Evolutionary conservation across 306 rosid genomes (phyloP).

Genomic region (Trifolium fragiferum): DNA sequence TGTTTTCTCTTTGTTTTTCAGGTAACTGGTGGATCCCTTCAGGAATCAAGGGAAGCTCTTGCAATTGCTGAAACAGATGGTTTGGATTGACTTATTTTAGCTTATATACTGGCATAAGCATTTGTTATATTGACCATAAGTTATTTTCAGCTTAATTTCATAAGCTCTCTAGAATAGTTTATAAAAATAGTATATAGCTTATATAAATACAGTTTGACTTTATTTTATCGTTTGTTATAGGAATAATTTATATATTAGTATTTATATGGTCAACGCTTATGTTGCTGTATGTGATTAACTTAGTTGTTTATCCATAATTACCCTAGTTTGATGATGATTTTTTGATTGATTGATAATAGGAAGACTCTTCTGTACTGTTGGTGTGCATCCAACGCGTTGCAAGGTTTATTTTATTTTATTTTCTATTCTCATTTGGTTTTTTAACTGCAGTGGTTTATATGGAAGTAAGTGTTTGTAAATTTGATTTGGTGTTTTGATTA

Average conservation of each 20-base stretch:
- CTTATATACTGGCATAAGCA: not conserved
- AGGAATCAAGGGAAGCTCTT: constrained; percentile 91
- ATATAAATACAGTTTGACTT: not conserved
- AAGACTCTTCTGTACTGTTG: constrained; percentile 91
- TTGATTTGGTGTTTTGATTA: constrained; percentile 41
- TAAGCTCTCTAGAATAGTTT: not conserved
- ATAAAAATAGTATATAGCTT: not conserved
- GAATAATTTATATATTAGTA: not conserved
- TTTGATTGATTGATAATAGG: constrained; percentile 50
- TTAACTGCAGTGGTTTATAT: constrained; percentile 27
- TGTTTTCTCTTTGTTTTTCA: constrained; percentile 43
- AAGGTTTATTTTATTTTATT: constrained; percentile 65
- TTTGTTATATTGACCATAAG: not conserved
- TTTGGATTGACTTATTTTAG: constrained; percentile 18
- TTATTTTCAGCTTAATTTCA: not conserved
- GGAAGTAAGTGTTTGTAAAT: constrained; percentile 42
- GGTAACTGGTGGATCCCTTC: constrained; percentile 98
- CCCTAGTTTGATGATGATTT: not conserved
- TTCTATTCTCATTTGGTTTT: constrained; percentile 24
- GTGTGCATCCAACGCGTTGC: constrained; percentile 99
- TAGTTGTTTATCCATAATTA: not conserved
- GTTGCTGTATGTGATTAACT: not conserved
- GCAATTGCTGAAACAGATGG: constrained; percentile 93
- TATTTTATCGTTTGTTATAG: not conserved
- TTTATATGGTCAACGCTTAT: not conserved